Base-by-base conservation (phyloP, 148 eudicot species). In the Gaultheria prostrata region DNA sequence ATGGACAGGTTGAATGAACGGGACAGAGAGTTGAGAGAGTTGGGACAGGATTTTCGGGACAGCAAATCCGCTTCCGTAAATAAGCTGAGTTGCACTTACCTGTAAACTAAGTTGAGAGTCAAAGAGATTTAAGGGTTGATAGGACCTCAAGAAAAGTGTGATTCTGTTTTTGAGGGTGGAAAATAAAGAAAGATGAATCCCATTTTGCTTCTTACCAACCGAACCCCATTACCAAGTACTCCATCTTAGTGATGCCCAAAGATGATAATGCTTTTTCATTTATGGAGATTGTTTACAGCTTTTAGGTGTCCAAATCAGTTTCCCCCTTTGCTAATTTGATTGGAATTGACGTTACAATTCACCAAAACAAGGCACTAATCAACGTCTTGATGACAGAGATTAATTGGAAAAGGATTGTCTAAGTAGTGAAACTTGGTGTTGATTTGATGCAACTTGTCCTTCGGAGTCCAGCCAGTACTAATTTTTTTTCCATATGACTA, bases 191-290 rank as follows among this genome's bases (percentile, higher is more conserved):
- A 84, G 83, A 85, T 56, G 79, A 79, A 46, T 67, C 72, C n/a
- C 11, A n/a, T 76, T 81, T 82, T 84, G 90, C 82, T 84, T 75
- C 89, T 88, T 78, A 86, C 89, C 90, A 82, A 88, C 90, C 89
- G 85, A 59, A 86, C 43, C 48, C 90, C 87, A 57, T 15, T 50
- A 67, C 35, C 70, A 39, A n/a, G n/a, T n/a, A n/a, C n/a, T n/a
- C n/a, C 13, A 63, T 63, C 17, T 4, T 61, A 72, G 79, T 57
- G 74, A 26, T 21, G 72, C 49, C 82, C 78, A 82, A 5, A 15
- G 32, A 14, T 30, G 46, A 78, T 82, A 45, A 20, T 49, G 70
- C 67, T 30, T 43, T 76, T 54, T 39, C n/a, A 39, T 39, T 39
- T 57, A 85, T 67, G 72, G 84, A 46, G 83, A 79, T 76, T 82